Percentiles rank a stretch among this genome's conserved stretches.
phyloP scores from a whole-genome alignment of 345 rosid species.

The Aegle marmelos region DNA sequence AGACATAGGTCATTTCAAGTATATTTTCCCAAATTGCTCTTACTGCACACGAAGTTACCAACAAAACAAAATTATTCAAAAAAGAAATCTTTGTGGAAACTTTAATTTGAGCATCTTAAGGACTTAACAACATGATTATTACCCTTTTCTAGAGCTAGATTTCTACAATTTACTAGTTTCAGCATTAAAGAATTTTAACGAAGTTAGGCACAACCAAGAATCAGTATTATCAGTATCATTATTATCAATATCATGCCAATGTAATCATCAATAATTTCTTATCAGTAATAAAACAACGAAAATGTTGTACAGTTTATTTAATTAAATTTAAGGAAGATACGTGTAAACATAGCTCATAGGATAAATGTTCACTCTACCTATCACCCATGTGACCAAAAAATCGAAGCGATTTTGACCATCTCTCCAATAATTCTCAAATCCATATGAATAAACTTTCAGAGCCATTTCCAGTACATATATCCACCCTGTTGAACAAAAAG shows the following conservation, averaged over 20 bases:
- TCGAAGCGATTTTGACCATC: slow-evolving; percentile 96
- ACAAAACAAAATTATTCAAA: too few relatives aligned
- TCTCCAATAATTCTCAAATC: slow-evolving; percentile 91
- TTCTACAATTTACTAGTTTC: neutral
- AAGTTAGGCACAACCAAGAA: neutral
- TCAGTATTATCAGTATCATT: neutral
- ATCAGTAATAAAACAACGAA: neutral
- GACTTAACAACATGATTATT: neutral
- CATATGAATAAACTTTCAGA: slow-evolving; percentile 76
- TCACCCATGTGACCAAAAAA: slow-evolving; percentile 82
- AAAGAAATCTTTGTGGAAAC: neutral
- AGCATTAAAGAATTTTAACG: neutral
- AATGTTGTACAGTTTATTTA: neutral
- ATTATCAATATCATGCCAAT: neutral
- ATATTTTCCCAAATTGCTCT: neutral
- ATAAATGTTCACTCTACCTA: slow-evolving; percentile 41
- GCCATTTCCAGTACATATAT: slow-evolving; percentile 96
- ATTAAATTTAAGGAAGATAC: neutral
- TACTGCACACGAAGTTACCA: too few relatives aligned
- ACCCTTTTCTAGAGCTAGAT: neutral
- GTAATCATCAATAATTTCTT: neutral
- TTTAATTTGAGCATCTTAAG: neutral
- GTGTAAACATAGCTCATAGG: neutral
- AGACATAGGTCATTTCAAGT: neutral
- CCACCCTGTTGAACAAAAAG: slow-evolving; percentile 67